phyloP scores from a whole-genome alignment of 129 eudicot genomes.

The Chrysanthemum lavandulifolium region DNA sequence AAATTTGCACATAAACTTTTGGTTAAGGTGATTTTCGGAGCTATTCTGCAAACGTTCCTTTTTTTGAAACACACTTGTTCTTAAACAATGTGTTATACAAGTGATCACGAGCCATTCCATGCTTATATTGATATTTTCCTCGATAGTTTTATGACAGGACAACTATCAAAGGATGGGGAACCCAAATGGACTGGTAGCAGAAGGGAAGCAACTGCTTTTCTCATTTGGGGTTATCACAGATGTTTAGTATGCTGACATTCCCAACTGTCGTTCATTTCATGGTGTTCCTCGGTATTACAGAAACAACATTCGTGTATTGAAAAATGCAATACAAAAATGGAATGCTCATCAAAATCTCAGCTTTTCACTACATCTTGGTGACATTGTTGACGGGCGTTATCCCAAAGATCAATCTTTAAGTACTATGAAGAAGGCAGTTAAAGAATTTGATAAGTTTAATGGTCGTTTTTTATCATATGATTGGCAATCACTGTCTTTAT shows the following conservation, averaged over 20 bases:
- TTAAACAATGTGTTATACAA: no score
- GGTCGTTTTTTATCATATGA: slow-evolving; percentile 83
- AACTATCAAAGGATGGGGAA: slow-evolving; percentile 42
- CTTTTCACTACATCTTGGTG: slow-evolving; percentile 77
- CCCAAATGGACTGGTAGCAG: slow-evolving; percentile 45
- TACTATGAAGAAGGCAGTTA: slow-evolving; percentile 51
- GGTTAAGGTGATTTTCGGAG: no score
- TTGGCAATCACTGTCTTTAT: slow-evolving; percentile 97
- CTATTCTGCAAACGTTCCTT: no score
- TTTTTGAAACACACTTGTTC: no score
- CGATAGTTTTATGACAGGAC: neutral
- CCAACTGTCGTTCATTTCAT: slow-evolving; percentile 73
- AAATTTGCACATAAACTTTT: no score
- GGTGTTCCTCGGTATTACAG: slow-evolving; percentile 91
- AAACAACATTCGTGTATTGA: slow-evolving; percentile 76
- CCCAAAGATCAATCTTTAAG: slow-evolving; percentile 76
- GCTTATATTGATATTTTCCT: neutral
- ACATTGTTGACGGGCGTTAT: slow-evolving; percentile 83
- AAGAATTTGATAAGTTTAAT: slow-evolving; percentile 61
- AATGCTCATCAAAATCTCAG: slow-evolving; percentile 50
- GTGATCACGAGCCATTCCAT: neutral
- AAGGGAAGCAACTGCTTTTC: slow-evolving; percentile 68
- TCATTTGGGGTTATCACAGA: slow-evolving; percentile 95
- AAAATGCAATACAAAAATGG: slow-evolving; percentile 73
- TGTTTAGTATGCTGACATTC: slow-evolving; percentile 96